These are phyloP conservation scores for Omphalotus olearius DNA, from an alignment of 1,284 basidiomycete species.

Conservation along the genomic window DNA sequence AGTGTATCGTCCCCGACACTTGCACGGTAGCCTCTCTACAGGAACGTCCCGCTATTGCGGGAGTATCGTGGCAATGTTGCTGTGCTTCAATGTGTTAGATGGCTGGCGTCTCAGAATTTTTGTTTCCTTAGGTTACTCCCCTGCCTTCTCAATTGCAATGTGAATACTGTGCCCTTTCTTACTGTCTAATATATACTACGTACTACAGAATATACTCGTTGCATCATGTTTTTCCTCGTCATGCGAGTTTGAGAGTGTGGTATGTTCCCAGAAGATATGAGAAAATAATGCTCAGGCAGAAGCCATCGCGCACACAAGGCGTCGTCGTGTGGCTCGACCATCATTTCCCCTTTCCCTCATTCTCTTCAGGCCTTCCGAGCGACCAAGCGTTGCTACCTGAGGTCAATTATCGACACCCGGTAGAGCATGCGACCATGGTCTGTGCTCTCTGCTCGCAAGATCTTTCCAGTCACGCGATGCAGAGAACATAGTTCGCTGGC, in stretches of 20 bases:
- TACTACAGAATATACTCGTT: neutral
- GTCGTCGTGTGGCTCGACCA: neutral
- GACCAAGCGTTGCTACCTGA: conserved; percentile 14
- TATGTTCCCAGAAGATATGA: neutral
- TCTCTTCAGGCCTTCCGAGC: conserved; percentile 12
- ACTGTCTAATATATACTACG: too few relatives aligned
- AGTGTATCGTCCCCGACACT: neutral
- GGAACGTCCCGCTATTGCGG: too few relatives aligned
- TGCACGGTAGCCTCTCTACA: neutral
- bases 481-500: conserved; percentile 29
- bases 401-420: conserved; percentile 29
- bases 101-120: too few relatives aligned
- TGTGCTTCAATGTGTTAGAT: too few relatives aligned
- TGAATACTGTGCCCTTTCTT: too few relatives aligned
- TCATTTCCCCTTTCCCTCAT: neutral
- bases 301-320: neutral
- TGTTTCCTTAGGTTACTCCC: too few relatives aligned
- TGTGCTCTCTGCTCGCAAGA: conserved; percentile 8
- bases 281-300: neutral
- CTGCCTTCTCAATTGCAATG: too few relatives aligned
- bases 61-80: too few relatives aligned
- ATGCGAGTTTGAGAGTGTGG: neutral
- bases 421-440: conserved; percentile 17
- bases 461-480: conserved; percentile 23
- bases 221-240: neutral